Conservation (phyloP, 192 early-diverging fungal species). For the Backusella westeae region DNA sequence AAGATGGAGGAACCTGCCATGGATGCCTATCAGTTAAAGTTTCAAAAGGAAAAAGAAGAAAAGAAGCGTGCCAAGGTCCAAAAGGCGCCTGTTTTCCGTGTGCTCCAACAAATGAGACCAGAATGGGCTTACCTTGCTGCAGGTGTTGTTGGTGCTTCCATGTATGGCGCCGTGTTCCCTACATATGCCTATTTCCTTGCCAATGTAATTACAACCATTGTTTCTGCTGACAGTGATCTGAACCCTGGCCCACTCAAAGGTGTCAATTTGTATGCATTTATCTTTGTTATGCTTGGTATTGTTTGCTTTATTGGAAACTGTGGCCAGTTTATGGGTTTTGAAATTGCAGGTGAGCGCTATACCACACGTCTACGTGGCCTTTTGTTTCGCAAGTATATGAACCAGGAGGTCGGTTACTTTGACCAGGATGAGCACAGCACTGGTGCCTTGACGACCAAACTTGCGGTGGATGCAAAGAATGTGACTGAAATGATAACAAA, state of each 20-base stretch:
- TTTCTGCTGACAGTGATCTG: slow-evolving; percentile 19
- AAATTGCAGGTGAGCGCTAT: slow-evolving; percentile 59
- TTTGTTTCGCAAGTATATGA: slow-evolving; percentile 67
- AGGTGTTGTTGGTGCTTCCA: slow-evolving; percentile 57
- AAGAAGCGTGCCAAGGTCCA: slow-evolving; percentile 36
- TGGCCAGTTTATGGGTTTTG: slow-evolving; percentile 59
- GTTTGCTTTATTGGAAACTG: slow-evolving; percentile 55
- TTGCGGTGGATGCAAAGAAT: slow-evolving; percentile 73
- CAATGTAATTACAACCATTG: slow-evolving; percentile 49
- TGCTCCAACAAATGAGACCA: slow-evolving; percentile 43
- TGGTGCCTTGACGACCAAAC: slow-evolving; percentile 73
- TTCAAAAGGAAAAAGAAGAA: slow-evolving; percentile 30
- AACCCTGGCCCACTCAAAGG: slow-evolving; percentile 32
- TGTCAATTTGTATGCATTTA: slow-evolving; percentile 41
- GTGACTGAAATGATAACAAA: slow-evolving; percentile 55
- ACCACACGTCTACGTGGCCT: slow-evolving; percentile 61
- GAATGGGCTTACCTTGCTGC: slow-evolving; percentile 49
- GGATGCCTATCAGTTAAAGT: slow-evolving; percentile 17
- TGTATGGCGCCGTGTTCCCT: slow-evolving; percentile 73
- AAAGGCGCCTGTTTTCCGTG: slow-evolving; percentile 56
- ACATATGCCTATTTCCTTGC: slow-evolving; percentile 57
- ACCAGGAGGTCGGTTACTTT: slow-evolving; percentile 86
- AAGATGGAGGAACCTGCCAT: background rate
- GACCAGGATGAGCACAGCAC: slow-evolving; percentile 69
- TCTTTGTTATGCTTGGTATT: slow-evolving; percentile 37